A percentile compares a stretch with the other conserved stretches of the same genome.
Conservation (phyloP, 2,329 filamentous ascomycete species). For the Pseudopyricularia javanii region DNA sequence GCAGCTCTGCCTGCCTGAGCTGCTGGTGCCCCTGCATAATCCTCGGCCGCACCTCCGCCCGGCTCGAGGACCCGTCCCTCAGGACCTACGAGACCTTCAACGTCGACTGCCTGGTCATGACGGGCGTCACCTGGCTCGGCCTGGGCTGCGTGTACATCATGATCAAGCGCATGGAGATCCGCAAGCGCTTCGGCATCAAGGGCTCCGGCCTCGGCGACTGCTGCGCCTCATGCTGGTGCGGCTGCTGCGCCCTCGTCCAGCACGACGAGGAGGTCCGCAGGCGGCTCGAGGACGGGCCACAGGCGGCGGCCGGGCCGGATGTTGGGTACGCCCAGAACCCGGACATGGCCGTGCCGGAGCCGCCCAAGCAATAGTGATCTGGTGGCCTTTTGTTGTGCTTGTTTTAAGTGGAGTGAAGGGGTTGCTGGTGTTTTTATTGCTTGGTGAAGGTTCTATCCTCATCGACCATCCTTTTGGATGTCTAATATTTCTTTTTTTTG, state of each 20-base stretch:
- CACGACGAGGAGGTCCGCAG: slow-evolving; percentile 40
- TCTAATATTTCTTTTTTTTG: no score
- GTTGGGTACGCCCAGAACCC: slow-evolving; percentile 19
- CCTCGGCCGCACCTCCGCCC: slow-evolving; percentile 28
- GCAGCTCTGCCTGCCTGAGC: slow-evolving; percentile 23
- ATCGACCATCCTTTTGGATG: no score
- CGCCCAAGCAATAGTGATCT: not conserved
- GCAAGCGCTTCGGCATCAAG: slow-evolving; percentile 38
- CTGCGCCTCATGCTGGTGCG: slow-evolving; percentile 39
- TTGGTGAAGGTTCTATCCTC: no score
- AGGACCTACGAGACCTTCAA: slow-evolving; percentile 24
- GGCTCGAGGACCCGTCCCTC: slow-evolving; percentile 29
- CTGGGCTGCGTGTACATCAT: slow-evolving; percentile 25
- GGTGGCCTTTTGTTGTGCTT: not conserved
- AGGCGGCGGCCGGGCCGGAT: not conserved
- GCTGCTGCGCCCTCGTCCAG: slow-evolving; percentile 44
- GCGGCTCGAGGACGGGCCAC: slow-evolving; percentile 12
- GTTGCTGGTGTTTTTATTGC: not conserved
- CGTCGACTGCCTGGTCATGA: slow-evolving; percentile 27
- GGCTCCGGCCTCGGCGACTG: slow-evolving; percentile 36
- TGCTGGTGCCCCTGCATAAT: slow-evolving; percentile 33
- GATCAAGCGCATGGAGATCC: slow-evolving; percentile 40
- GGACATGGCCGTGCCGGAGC: slow-evolving; percentile 13
- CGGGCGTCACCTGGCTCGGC: slow-evolving; percentile 19
- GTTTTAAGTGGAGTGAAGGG: not conserved